phyloP scores from a whole-genome alignment of 73 alveolate species.

The Symbiodinium pilosum region DNA sequence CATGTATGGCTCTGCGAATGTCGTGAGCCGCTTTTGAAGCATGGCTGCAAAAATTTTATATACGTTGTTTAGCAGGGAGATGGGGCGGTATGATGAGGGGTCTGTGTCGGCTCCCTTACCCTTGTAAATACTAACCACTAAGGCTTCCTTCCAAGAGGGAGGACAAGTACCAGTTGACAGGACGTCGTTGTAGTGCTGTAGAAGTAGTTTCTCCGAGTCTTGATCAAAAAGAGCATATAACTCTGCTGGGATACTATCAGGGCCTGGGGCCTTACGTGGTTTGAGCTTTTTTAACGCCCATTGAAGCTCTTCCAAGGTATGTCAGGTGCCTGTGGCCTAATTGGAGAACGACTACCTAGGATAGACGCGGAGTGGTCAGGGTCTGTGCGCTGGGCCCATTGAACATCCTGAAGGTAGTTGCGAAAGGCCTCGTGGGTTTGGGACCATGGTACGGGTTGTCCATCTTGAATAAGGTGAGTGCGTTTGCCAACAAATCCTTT shows the following conservation, averaged over 20 bases:
- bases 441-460: too few species aligned
- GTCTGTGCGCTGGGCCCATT: background rate
- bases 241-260: background rate
- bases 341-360: too few species aligned
- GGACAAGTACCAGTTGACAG: background rate
- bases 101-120: background rate
- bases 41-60: background rate
- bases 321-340: background rate
- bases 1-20: background rate
- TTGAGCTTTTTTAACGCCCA: background rate
- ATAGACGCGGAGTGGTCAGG: background rate
- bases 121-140: background rate
- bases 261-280: background rate
- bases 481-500: too few species aligned
- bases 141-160: background rate
- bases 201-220: background rate
- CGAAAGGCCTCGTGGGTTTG: too few species aligned
- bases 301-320: background rate
- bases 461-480: too few species aligned
- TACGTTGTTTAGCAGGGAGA: background rate
- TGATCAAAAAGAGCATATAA: background rate
- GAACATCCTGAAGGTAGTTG: background rate
- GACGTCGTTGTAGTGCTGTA: background rate
- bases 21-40: background rate
- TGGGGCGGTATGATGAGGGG: background rate